Evolutionary conservation across 352 stramenopile genomes (phyloP).

Genomic region (Phytophthora fragariae): DNA sequence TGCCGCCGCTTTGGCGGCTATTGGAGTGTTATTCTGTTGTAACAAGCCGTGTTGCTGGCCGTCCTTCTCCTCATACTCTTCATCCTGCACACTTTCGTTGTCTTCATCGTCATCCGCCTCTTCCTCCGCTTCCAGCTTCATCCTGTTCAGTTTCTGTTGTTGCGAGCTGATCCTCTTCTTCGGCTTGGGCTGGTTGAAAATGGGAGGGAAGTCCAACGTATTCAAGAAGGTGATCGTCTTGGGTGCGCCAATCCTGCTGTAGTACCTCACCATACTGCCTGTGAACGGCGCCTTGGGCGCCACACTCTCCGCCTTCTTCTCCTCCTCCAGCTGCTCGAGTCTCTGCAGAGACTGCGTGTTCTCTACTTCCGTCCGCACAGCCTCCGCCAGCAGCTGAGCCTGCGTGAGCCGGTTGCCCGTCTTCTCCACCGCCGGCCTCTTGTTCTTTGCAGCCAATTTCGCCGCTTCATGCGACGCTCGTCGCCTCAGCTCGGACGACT

Average conservation of each 20-base stretch:
- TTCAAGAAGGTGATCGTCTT: conserved; percentile 90
- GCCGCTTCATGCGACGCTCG: conserved; percentile 64
- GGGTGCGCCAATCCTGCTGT: conserved; percentile 64
- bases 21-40: conserved; percentile 30
- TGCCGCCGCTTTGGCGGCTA: conserved; percentile 31
- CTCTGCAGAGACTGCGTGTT: conserved; percentile 83
- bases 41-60: conserved; percentile 38
- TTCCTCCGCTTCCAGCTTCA: conserved; percentile 39
- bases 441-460: conserved; percentile 45
- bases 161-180: conserved; percentile 62
- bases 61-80: conserved; percentile 40
- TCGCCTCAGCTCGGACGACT: conserved; percentile 64
- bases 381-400: conserved; percentile 71
- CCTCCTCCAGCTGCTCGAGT: conserved; percentile 83
- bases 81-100: conserved; percentile 36
- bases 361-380: conserved; percentile 80
- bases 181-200: conserved; percentile 72
- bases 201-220: conserved; percentile 59
- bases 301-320: conserved; percentile 76
- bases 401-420: conserved; percentile 69
- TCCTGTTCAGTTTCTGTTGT: conserved; percentile 39
- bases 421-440: conserved; percentile 44
- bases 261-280: conserved; percentile 71
- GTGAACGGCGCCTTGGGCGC: conserved; percentile 78
- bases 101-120: conserved; percentile 44